Conservation (phyloP, 2,329 filamentous ascomycete species). For the Beauveria medogensis region DNA sequence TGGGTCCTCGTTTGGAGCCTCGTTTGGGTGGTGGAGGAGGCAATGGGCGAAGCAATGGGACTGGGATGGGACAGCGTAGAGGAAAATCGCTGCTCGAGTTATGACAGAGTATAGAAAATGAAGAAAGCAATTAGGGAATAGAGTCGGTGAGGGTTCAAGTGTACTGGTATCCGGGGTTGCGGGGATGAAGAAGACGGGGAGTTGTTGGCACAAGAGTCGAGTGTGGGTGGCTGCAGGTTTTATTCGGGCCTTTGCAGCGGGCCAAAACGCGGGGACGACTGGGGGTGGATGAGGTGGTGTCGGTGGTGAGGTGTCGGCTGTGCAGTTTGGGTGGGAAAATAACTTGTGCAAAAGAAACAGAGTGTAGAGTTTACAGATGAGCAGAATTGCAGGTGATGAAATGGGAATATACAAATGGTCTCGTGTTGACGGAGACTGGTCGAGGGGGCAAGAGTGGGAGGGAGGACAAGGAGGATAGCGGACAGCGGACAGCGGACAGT, state of each 20-base stretch:
- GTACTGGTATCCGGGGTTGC: neutral
- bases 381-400: no score
- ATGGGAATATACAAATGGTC: no score
- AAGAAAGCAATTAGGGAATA: neutral
- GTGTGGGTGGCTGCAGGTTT: conserved; percentile 7
- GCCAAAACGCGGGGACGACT: conserved; percentile 9
- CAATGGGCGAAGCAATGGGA: neutral
- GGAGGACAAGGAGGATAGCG: no score
- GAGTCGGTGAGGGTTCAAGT: neutral
- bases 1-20: neutral
- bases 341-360: no score
- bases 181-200: neutral
- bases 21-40: neutral
- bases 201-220: neutral
- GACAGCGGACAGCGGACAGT: no score
- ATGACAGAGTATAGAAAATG: neutral
- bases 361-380: no score
- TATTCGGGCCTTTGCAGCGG: conserved; percentile 10
- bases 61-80: neutral
- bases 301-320: neutral
- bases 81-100: neutral
- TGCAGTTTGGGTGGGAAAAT: no score
- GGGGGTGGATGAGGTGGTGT: neutral
- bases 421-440: no score
- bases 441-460: no score